phyloP scores from a whole-genome alignment of 805 yeast species.

The Candida gorgasii region DNA sequence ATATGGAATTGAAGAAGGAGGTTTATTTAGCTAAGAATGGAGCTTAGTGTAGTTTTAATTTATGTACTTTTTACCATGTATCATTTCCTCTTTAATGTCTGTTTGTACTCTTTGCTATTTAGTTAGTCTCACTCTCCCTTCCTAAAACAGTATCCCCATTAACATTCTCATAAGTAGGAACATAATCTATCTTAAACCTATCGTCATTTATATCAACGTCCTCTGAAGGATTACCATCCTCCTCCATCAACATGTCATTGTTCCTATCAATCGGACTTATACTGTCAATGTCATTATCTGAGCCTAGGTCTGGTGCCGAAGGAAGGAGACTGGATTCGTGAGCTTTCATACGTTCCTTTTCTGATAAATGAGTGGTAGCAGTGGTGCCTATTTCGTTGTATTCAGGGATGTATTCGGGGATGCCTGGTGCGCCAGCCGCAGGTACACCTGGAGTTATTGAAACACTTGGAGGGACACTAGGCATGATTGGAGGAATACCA shows the following conservation, averaged over 20 bases:
- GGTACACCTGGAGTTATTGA: conserved; percentile 18
- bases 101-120: too few species aligned
- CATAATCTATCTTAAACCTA: conserved; percentile 29
- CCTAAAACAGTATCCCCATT: conserved; percentile 7
- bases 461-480: too few species aligned
- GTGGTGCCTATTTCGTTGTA: conserved; percentile 24
- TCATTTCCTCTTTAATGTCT: too few species aligned
- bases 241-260: conserved; percentile 8
- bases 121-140: too few species aligned
- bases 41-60: too few species aligned
- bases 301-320: conserved; percentile 38
- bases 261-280: conserved; percentile 22
- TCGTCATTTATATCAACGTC: conserved; percentile 16
- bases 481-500: conserved; percentile 24
- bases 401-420: conserved; percentile 19
- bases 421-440: conserved; percentile 13
- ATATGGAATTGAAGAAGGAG: conserved; percentile 58
- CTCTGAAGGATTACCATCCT: background rate
- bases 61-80: too few species aligned
- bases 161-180: conserved; percentile 29
- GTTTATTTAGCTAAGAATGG: conserved; percentile 24
- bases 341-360: conserved; percentile 55
- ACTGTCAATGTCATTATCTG: conserved; percentile 19
- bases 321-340: conserved; percentile 65
- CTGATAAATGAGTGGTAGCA: conserved; percentile 38